Conservation (phyloP, 495 filamentous ascomycete genomes). For the Daldinia vernicosa region DNA sequence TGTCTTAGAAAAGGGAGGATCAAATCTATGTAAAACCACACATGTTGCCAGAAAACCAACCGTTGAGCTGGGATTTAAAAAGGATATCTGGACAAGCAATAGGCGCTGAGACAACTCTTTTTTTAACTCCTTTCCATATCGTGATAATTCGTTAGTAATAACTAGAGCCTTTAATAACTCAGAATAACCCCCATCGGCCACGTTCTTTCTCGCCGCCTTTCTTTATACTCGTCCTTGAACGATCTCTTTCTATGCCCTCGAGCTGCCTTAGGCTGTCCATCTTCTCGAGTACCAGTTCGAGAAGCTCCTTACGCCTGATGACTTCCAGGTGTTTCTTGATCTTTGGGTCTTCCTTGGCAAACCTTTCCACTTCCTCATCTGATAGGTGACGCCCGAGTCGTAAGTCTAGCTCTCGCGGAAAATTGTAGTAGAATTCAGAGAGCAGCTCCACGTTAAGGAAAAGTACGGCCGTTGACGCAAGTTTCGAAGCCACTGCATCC, state of each 20-base stretch:
- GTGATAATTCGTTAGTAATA: slow-evolving; percentile 33
- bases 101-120: slow-evolving; percentile 25
- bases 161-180: slow-evolving; percentile 17
- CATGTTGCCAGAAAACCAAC: slow-evolving; percentile 20
- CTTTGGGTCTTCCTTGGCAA: slow-evolving; percentile 91
- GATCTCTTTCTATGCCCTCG: slow-evolving; percentile 59
- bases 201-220: slow-evolving; percentile 42
- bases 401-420: slow-evolving; percentile 89
- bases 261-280: slow-evolving; percentile 87
- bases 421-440: slow-evolving; percentile 96
- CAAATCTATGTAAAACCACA: slow-evolving; percentile 23
- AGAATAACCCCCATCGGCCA: slow-evolving; percentile 50
- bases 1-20: slow-evolving; percentile 24
- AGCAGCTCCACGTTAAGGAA: slow-evolving; percentile 98
- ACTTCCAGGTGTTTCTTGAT: slow-evolving; percentile 89
- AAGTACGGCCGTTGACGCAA: slow-evolving; percentile 91
- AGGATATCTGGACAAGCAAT: slow-evolving; percentile 32
- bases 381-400: slow-evolving; percentile 85
- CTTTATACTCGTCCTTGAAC: slow-evolving; percentile 29
- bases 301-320: slow-evolving; percentile 87
- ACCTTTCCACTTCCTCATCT: slow-evolving; percentile 81
- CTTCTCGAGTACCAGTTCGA: slow-evolving; percentile 92
- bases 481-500: slow-evolving; percentile 94
- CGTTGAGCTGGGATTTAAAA: slow-evolving; percentile 28
- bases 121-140: slow-evolving; percentile 37